Base-by-base conservation (phyloP, 139 green algal species). In the Microglena sp. region DNA sequence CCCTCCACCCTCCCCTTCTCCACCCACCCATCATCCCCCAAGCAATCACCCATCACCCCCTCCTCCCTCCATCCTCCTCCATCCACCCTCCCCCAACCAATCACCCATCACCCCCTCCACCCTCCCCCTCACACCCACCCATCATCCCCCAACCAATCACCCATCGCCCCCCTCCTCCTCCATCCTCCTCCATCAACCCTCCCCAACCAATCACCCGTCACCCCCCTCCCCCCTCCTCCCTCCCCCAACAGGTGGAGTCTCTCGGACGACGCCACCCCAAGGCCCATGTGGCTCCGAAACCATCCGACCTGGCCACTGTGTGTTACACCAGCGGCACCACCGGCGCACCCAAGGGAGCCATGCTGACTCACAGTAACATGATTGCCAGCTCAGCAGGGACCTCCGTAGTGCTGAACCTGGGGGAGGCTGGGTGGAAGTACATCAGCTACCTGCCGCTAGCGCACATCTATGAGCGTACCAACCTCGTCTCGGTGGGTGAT, bases 311-410 rank as follows among this genome's bases (percentile, higher is more conserved):
- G 1, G 90, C 88, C 31, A 89, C 84, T n/a, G 89, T 98, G 33
- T 96, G 87, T 78, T 98, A 98, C 85, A 98, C 93, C n/a, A 87
- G 67, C 45, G 90, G 90, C 35, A 96, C 90, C 29, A 89, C 88
- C 3, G 90, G 90, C 18, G 79, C 87, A 33, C 90, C 90, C 55
- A 97, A 96, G 74, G 89, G 81, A 82, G 90, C 81, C n/a, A 69
- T 95, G 56, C 70, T 96, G 24, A 90, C 75, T 0, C 90, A 96
- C 70, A 64, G 33, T 64, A 89, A 85, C 76, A 64, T 95, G 36
- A 77, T 97, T 15, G 82, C 90, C 46, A 83, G 87, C 56, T 67
- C 77, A 8, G 87, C 84, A 29, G 84, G 77, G 58, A 80, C 75
- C 21, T 33, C 64, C 11, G 36, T 57, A 1, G 45, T 84, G 30